phyloP scores from a whole-genome alignment of 768 basidiomycete genomes.

The Trametes villosa region DNA sequence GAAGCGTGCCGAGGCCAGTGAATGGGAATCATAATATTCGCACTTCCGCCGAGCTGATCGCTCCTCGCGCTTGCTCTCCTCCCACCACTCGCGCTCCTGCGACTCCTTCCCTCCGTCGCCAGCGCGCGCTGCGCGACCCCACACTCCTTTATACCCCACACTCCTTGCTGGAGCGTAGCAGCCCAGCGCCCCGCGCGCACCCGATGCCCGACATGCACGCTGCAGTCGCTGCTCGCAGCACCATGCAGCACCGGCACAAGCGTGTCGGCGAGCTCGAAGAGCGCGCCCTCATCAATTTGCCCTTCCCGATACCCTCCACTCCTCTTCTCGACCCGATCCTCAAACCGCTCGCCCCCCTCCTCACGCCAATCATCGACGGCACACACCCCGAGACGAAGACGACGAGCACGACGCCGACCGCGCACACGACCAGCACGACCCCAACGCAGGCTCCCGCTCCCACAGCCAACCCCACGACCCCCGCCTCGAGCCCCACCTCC shows the following conservation, averaged over 20 bases:
- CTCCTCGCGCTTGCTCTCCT: slow-evolving; percentile 15
- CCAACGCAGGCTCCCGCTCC: slow-evolving; percentile 8
- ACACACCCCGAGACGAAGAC: slow-evolving; percentile 8
- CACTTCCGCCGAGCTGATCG: neutral
- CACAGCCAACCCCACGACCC: neutral
- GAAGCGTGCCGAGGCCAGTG: neutral
- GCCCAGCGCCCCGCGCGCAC: neutral
- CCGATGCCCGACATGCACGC: slow-evolving; percentile 8
- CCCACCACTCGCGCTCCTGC: slow-evolving; percentile 14
- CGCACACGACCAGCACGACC: slow-evolving; percentile 2
- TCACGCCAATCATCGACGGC: slow-evolving; percentile 34
- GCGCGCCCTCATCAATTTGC: slow-evolving; percentile 45
- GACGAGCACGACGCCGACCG: neutral
- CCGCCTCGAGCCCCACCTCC: slow-evolving; percentile 8
- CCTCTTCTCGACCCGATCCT: slow-evolving; percentile 46
- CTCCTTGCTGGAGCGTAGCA: slow-evolving; percentile 9
- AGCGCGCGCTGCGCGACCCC: slow-evolving; percentile 16
- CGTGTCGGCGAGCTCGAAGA: slow-evolving; percentile 31
- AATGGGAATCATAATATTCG: neutral
- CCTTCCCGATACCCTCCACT: slow-evolving; percentile 45
- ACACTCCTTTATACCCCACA: slow-evolving; percentile 20
- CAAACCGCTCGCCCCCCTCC: slow-evolving; percentile 35
- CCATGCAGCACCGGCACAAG: slow-evolving; percentile 16
- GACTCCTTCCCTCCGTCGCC: slow-evolving; percentile 7
- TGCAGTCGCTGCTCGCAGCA: slow-evolving; percentile 1